A percentile compares a stretch with the other conserved stretches of the same genome.
These are phyloP conservation scores for Cryphonectria parasitica DNA, from an alignment of 2,329 filamentous ascomycete species.

Conservation along the genomic window DNA sequence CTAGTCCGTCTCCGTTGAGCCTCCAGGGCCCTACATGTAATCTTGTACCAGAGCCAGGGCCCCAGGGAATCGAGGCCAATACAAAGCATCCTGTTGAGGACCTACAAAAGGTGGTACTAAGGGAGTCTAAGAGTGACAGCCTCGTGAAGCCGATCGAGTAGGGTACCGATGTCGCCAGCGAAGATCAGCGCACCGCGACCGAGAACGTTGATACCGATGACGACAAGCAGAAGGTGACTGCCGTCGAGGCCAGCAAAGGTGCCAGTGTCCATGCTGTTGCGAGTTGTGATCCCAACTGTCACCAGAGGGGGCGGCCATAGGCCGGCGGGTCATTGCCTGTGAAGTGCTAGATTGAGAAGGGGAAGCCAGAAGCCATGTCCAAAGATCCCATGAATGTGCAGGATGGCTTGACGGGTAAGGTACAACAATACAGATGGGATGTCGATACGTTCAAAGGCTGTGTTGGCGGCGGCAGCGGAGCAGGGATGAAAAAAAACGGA, in stretches of 20 bases:
- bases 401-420: not conserved
- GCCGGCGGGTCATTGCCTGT: not conserved
- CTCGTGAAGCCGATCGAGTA: not conserved
- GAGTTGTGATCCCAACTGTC: not conserved
- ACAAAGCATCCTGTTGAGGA: not conserved
- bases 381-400: not conserved
- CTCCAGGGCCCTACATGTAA: not conserved
- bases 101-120: not conserved
- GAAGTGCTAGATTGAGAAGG: not conserved
- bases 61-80: not conserved
- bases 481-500: not conserved
- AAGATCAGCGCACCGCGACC: not conserved
- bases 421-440: not conserved
- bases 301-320: not conserved
- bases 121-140: not conserved
- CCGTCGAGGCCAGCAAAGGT: not conserved
- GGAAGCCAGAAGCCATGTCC: not conserved
- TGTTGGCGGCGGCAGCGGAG: not conserved
- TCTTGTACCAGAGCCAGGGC: not conserved
- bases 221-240: not conserved
- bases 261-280: not conserved
- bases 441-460: not conserved
- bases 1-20: not conserved
- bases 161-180: not conserved
- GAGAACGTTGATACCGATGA: not conserved